phyloP scores from a whole-genome alignment of 257 asterid genomes.

The Plantago elongata region DNA sequence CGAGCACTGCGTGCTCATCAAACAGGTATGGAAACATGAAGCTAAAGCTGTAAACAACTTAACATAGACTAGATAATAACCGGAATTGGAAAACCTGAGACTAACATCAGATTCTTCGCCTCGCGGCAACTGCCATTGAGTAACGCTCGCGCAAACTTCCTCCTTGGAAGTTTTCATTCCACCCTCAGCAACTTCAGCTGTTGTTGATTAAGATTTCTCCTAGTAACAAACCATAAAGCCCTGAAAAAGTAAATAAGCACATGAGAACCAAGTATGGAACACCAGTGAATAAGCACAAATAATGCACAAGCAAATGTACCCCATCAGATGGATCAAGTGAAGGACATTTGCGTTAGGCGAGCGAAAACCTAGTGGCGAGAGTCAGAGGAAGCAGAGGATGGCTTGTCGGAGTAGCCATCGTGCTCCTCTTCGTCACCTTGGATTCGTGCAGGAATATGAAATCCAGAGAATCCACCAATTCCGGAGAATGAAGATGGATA shows the following conservation, averaged over 20 bases:
- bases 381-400: constrained; percentile 98
- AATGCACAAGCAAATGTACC: constrained; percentile 10
- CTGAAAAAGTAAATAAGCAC: constrained; percentile 23
- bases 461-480: constrained; percentile 68
- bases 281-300: not conserved
- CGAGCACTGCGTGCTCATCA: constrained; percentile 41
- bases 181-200: constrained; percentile 5
- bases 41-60: constrained; percentile 21
- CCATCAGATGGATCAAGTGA: constrained; percentile 26
- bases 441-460: constrained; percentile 85
- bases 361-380: constrained; percentile 70
- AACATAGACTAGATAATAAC: constrained; percentile 33
- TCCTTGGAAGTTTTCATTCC: constrained; percentile 23
- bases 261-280: constrained; percentile 19
- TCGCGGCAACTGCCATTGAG: constrained; percentile 34
- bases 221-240: constrained; percentile 7
- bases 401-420: constrained; percentile 90
- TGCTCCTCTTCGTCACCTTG: constrained; percentile 99
- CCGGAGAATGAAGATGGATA: constrained; percentile 58
- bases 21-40: constrained; percentile 28
- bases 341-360: constrained; percentile 14
- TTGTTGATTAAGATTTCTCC: constrained; percentile 5
- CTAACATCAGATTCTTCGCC: constrained; percentile 38
- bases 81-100: constrained; percentile 57
- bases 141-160: constrained; percentile 35